A percentile compares a stretch with the other conserved stretches of the same genome.
Evolutionary conservation across 345 rosid species (phyloP).

Genomic region (Ricinus communis): DNA sequence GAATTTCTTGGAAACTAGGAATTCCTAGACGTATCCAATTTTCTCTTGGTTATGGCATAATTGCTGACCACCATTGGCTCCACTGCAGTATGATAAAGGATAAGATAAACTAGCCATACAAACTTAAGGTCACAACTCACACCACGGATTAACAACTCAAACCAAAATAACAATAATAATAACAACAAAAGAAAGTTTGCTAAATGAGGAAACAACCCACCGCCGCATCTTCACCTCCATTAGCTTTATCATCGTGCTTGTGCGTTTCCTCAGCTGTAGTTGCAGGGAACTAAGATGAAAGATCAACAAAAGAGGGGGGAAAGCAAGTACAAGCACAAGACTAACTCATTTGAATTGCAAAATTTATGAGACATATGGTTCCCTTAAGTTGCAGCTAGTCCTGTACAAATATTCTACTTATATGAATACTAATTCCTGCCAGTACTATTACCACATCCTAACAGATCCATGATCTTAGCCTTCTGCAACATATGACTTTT

Average conservation of each 20-base stretch:
- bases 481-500: too few relatives aligned
- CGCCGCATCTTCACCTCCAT: constrained; percentile 37
- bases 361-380: not conserved
- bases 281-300: not conserved
- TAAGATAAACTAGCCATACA: not conserved
- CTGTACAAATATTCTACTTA: not conserved
- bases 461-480: too few relatives aligned
- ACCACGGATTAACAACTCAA: not conserved
- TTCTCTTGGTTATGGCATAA: not conserved
- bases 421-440: too few relatives aligned
- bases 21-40: not conserved
- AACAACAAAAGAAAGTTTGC: not conserved
- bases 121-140: not conserved
- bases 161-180: not conserved
- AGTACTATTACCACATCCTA: too few relatives aligned
- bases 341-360: not conserved
- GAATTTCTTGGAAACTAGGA: constrained; percentile 4
- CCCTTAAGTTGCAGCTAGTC: not conserved
- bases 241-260: constrained; percentile 47
- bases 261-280: constrained; percentile 41
- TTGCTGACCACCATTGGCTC: constrained; percentile 3
- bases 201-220: constrained; percentile 20
- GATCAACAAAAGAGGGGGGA: not conserved
- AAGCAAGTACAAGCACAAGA: not conserved
- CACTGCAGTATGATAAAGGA: constrained; percentile 7